Evolutionary conservation across 805 yeast species (phyloP).

Genomic region (Saturnispora kantuleensis): DNA sequence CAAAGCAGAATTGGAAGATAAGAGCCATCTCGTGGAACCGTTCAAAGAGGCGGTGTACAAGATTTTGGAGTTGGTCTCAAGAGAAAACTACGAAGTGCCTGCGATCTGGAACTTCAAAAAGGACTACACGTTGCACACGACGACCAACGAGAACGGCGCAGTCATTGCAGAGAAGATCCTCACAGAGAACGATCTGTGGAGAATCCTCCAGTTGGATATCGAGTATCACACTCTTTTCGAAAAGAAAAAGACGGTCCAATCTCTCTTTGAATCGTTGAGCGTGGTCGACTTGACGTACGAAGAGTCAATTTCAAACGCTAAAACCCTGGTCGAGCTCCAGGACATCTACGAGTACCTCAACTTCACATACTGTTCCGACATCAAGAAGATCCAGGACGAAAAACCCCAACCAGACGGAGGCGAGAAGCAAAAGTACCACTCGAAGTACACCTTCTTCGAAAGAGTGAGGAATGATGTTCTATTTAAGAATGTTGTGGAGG

Average conservation of each 20-base stretch:
- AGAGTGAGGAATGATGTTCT: slow-evolving; percentile 56
- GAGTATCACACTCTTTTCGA: slow-evolving; percentile 80
- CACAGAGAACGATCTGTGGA: slow-evolving; percentile 85
- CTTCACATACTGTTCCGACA: slow-evolving; percentile 55
- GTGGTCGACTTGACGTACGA: slow-evolving; percentile 48
- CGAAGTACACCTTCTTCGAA: slow-evolving; percentile 54
- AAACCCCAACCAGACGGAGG: slow-evolving; percentile 10
- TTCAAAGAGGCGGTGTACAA: slow-evolving; percentile 63
- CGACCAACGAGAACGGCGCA: slow-evolving; percentile 28
- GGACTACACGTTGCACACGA: slow-evolving; percentile 64
- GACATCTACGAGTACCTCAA: slow-evolving; percentile 78
- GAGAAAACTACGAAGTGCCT: slow-evolving; percentile 83
- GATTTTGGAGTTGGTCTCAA: slow-evolving; percentile 61
- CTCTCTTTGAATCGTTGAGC: slow-evolving; percentile 43
- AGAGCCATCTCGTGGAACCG: slow-evolving; percentile 31
- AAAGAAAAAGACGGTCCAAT: slow-evolving; percentile 51
- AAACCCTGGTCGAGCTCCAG: slow-evolving; percentile 68
- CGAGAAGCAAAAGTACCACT: slow-evolving; percentile 33
- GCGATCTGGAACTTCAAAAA: slow-evolving; percentile 93
- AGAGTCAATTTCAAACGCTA: slow-evolving; percentile 45
- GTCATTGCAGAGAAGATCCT: slow-evolving; percentile 43
- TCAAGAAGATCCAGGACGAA: slow-evolving; percentile 33
- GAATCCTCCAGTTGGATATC: slow-evolving; percentile 74
- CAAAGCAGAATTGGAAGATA: slow-evolving; percentile 30
- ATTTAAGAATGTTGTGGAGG: slow-evolving; percentile 48